Conservation (phyloP, 768 basidiomycete genomes). For the Auriscalpium orientale region DNA sequence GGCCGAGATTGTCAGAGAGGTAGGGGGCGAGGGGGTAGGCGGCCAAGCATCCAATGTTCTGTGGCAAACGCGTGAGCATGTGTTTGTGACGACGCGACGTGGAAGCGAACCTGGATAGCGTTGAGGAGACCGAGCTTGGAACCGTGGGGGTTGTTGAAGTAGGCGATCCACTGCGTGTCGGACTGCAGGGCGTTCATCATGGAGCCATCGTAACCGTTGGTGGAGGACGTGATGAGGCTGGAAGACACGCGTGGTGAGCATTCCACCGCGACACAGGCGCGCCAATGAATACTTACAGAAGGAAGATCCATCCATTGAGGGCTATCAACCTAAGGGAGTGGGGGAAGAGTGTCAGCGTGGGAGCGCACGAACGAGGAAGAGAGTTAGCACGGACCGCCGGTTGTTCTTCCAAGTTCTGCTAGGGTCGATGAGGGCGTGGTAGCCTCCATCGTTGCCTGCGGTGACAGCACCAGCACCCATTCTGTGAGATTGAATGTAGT, state of each 20-base stretch:
- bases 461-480: slow-evolving; percentile 51
- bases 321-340: slow-evolving; percentile 38
- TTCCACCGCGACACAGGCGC: background rate
- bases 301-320: slow-evolving; percentile 29
- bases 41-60: slow-evolving; percentile 66
- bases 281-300: slow-evolving; percentile 16
- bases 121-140: slow-evolving; percentile 28
- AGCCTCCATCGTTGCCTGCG: slow-evolving; percentile 29
- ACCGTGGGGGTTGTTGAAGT: background rate
- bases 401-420: slow-evolving; percentile 73
- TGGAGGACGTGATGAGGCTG: slow-evolving; percentile 30
- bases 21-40: slow-evolving; percentile 69
- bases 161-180: background rate
- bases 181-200: slow-evolving; percentile 26
- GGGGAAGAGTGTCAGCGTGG: background rate
- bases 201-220: slow-evolving; percentile 33
- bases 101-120: slow-evolving; percentile 52
- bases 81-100: no score
- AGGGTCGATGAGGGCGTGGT: slow-evolving; percentile 53
- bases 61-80: slow-evolving; percentile 15
- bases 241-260: background rate
- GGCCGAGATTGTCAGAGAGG: slow-evolving; percentile 64
- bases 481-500: slow-evolving; percentile 16
- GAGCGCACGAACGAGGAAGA: no score
- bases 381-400: slow-evolving; percentile 38